Evolutionary conservation across 768 basidiomycete genomes (phyloP), one percentile per base, ranked within the genome.

Genomic region (Butyriboletus loyo): DNA sequence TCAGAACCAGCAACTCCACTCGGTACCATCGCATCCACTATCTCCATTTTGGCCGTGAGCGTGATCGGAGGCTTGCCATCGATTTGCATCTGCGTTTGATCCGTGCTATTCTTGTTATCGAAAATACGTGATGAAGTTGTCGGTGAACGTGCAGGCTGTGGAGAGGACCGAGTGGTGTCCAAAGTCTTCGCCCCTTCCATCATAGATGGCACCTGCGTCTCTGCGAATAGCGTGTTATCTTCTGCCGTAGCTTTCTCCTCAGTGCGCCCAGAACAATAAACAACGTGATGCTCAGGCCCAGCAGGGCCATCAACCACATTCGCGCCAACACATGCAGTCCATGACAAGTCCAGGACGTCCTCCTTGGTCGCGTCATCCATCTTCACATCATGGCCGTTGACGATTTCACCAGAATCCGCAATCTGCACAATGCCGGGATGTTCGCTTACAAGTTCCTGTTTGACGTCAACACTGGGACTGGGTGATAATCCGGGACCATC

Each of bases 11-110:
- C 44, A 38, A 53, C 53, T 15, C 52, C 68, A 43, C 41, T 64
- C 7, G 55, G 62, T 28, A 69, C 43, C 21, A 54, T 28, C 15
- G 28, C 54, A 31, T 68, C 67, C 44, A 66, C 43, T 14, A 62
- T 42, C 45, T 69, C 68, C 50, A 62, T 30, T n/a, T 68, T 68
- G 40, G 66, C 54, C 4, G 35, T 35, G 22, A 66, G 50, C 40
- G 54, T 62, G 42, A 22, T 45, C n/a, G 49, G 19, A 22, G 47
- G 40, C 9, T 36, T 49, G 42, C 38, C 28, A 21, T 59, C 52
- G 19, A 40, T 43, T 30, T 50, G 55, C 38, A 15, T 50, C 28
- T 54, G 62, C 5, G 30, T 45, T 46, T 50, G 49, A 42, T 56
- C 53, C 41, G 31, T 46, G 30, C 41, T 3, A 27, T 44, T 44